A percentile compares a stretch with the other conserved stretches of the same genome.
phyloP scores from a whole-genome alignment of 1,284 basidiomycete species.

The Exobasidium cylindrosporum region DNA sequence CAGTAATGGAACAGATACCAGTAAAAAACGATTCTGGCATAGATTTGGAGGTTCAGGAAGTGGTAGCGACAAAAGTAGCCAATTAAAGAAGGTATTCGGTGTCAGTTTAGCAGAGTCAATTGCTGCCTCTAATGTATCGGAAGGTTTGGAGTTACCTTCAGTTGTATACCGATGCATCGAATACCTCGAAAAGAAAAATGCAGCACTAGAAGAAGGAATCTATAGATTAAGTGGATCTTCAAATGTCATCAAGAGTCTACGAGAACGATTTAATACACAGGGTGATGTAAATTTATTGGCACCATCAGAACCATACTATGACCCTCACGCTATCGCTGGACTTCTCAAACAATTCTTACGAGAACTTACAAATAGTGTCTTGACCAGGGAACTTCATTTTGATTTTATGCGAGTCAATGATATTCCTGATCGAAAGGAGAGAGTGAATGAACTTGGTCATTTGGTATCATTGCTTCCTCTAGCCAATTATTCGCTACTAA shows the following conservation, averaged over 20 bases:
- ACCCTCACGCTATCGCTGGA: constrained; percentile 49
- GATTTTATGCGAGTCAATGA: constrained; percentile 46
- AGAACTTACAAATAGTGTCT: constrained; percentile 44
- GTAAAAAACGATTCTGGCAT: constrained; percentile 54
- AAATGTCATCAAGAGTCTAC: constrained; percentile 87
- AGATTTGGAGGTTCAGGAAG: constrained; percentile 25
- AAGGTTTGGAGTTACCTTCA: constrained; percentile 75
- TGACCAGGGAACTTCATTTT: constrained; percentile 45
- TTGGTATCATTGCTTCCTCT: constrained; percentile 83
- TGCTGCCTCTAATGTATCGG: constrained; percentile 73
- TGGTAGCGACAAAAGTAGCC: constrained; percentile 25
- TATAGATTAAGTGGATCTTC: constrained; percentile 68
- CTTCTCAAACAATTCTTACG: constrained; percentile 51
- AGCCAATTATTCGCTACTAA: constrained; percentile 87
- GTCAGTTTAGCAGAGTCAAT: constrained; percentile 83
- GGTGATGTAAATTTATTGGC: constrained; percentile 51
- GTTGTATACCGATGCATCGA: constrained; percentile 81
- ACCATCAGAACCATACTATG: constrained; percentile 30
- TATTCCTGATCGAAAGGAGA: constrained; percentile 69
- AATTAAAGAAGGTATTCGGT: constrained; percentile 70
- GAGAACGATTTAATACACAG: constrained; percentile 82
- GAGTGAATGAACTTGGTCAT: constrained; percentile 78
- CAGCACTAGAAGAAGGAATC: constrained; percentile 94
- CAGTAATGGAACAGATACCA: constrained; percentile 17
- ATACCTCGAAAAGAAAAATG: constrained; percentile 67